Base-by-base conservation (phyloP, 805 yeast species). In the Wickerhamiella australiensis region DNA sequence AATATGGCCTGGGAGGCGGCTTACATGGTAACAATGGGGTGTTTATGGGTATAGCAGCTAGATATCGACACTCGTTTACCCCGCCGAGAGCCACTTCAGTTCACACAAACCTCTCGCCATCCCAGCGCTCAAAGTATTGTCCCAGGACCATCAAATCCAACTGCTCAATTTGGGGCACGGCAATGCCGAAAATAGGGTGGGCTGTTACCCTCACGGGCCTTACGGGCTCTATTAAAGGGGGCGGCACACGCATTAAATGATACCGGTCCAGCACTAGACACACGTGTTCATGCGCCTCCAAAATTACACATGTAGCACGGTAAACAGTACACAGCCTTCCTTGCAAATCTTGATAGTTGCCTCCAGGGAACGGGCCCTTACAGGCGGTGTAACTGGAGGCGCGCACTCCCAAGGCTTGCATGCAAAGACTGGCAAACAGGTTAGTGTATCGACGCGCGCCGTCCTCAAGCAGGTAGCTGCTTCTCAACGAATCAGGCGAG, bases 51-150 rank as follows among this genome's bases (percentile, higher is more conserved):
- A n/a, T n/a, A n/a, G n/a, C n/a, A n/a, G n/a, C n/a, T n/a, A n/a
- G n/a, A n/a, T n/a, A n/a, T n/a, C n/a, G n/a, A n/a, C n/a, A n/a
- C n/a, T n/a, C n/a, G n/a, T n/a, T n/a, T n/a, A n/a, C n/a, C n/a
- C n/a, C n/a, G n/a, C n/a, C n/a, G n/a, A n/a, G n/a, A n/a, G n/a
- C n/a, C n/a, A n/a, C n/a, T n/a, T n/a, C n/a, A n/a, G n/a, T n/a
- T n/a, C n/a, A 33, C 6, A 33, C 38, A 33, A 33, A 33, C 38
- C 38, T 33, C 11, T 33, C 38, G 18, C 20, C 38, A 33, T 15
- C 38, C 38, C 38, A 33, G 13, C 38, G 38, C 38, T 33, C 38
- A 33, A 33, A 33, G 38, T 15, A 33, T 20, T 33, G 38, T 15
- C 38, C 38, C 20, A 33, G n/a, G 4, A 33, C 38, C 21, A 15